phyloP scores from a whole-genome alignment of 2,329 filamentous ascomycete species.

The Drechslera avenae region DNA sequence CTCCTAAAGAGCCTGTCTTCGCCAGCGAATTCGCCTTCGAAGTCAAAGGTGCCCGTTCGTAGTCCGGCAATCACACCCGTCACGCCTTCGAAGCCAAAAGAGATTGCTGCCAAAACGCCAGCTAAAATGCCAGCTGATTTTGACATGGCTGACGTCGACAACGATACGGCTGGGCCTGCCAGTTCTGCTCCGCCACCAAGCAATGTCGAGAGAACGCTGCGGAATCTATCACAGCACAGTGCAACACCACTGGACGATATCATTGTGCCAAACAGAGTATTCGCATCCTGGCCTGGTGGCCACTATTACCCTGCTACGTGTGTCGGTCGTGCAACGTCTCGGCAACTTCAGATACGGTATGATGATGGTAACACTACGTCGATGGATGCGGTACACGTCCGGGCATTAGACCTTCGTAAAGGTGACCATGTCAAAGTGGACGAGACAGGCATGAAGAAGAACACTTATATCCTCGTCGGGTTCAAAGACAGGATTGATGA shows the following conservation, averaged over 20 bases:
- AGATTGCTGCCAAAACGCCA: not conserved
- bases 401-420: constrained; percentile 50
- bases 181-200: constrained; percentile 19
- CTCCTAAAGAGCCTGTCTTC: constrained; percentile 29
- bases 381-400: constrained; percentile 48
- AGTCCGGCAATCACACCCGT: constrained; percentile 14
- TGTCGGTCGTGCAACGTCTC: constrained; percentile 52
- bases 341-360: constrained; percentile 55
- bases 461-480: constrained; percentile 52
- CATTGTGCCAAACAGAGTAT: constrained; percentile 58
- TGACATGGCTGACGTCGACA: constrained; percentile 27
- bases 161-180: constrained; percentile 28
- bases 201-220: constrained; percentile 8
- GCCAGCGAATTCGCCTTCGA: constrained; percentile 14
- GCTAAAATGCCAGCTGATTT: constrained; percentile 15
- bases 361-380: constrained; percentile 54
- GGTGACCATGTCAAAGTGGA: constrained; percentile 57
- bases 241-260: constrained; percentile 29
- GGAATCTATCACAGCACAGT: constrained; percentile 10
- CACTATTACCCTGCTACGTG: constrained; percentile 66
- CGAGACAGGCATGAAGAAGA: constrained; percentile 50
- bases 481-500: constrained; percentile 47
- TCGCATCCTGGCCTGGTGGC: constrained; percentile 63
- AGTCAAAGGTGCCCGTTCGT: constrained; percentile 5
- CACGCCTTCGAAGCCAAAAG: constrained; percentile 15